Conservation (phyloP, 257 asterid species). For the Jacaranda mimosifolia region DNA sequence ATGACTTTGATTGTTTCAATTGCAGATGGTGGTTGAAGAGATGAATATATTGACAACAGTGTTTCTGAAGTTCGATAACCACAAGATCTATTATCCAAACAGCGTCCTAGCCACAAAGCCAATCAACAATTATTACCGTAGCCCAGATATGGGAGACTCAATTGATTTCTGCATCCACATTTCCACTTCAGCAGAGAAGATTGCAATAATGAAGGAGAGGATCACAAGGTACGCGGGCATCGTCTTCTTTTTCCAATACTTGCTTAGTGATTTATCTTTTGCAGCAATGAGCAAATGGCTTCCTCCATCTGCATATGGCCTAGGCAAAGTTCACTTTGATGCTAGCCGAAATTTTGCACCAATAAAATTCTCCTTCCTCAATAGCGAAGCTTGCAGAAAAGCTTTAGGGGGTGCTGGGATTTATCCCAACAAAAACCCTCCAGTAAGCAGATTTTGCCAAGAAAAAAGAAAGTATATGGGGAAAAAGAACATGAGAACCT, state of each 20-base stretch:
- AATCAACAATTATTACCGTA: conserved; percentile 81
- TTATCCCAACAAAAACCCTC: too few relatives aligned
- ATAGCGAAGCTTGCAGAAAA: too few relatives aligned
- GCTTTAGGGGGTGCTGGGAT: too few relatives aligned
- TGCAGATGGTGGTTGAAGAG: conserved; percentile 96
- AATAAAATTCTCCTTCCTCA: too few relatives aligned
- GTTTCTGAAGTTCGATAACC: conserved; percentile 77
- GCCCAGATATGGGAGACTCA: conserved; percentile 95
- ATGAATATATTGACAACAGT: conserved; percentile 88
- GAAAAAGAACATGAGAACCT: too few relatives aligned
- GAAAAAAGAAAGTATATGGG: too few relatives aligned
- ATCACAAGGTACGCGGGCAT: conserved; percentile 62
- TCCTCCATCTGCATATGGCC: too few relatives aligned
- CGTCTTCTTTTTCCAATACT: not conserved
- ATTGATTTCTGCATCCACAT: conserved; percentile 78
- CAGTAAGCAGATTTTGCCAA: too few relatives aligned
- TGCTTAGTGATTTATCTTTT: too few relatives aligned
- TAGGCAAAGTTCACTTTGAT: too few relatives aligned
- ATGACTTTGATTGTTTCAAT: not conserved
- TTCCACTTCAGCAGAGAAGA: conserved; percentile 81
- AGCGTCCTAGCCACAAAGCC: conserved; percentile 76
- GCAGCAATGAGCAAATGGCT: too few relatives aligned
- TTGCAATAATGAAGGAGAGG: conserved; percentile 71
- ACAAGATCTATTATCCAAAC: conserved; percentile 83
- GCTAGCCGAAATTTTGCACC: too few relatives aligned